A percentile compares a stretch with the other conserved stretches of the same genome.
phyloP scores from a whole-genome alignment of 768 basidiomycete genomes.

The Tremella mesenterica region DNA sequence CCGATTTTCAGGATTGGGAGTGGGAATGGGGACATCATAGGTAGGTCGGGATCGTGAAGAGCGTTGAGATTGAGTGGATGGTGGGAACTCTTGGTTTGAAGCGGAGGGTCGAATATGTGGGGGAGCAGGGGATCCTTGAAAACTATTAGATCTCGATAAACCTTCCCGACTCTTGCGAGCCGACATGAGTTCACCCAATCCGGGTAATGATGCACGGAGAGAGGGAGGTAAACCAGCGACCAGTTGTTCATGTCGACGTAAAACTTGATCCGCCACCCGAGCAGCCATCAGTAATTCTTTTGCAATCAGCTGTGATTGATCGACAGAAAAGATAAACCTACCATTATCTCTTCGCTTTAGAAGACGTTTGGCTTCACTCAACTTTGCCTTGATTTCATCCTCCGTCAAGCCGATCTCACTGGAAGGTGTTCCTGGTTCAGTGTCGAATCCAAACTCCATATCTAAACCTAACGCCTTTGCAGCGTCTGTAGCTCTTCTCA shows the following conservation, averaged over 20 bases:
- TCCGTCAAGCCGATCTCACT: conserved; percentile 15
- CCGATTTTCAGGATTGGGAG: neutral
- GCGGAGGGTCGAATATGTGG: neutral
- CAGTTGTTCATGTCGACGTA: conserved; percentile 24
- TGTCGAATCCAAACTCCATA: conserved; percentile 9
- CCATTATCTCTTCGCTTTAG: conserved; percentile 25
- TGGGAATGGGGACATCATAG: neutral
- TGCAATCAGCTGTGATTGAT: neutral
- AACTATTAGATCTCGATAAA: neutral
- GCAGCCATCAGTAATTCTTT: conserved; percentile 33
- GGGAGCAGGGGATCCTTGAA: neutral
- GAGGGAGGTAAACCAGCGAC: conserved; percentile 12
- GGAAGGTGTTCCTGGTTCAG: neutral
- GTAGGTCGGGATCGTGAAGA: conserved; percentile 3
- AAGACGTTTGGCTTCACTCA: conserved; percentile 12
- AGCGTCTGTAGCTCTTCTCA: conserved; percentile 15
- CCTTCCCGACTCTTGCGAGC: neutral
- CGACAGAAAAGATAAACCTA: conserved; percentile 5
- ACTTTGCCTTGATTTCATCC: conserved; percentile 7
- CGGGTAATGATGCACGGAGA: neutral
- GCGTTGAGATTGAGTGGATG: neutral
- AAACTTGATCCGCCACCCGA: conserved; percentile 25
- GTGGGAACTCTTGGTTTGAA: neutral
- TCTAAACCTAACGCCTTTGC: conserved; percentile 17
- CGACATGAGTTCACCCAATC: neutral